Evolutionary conservation across 192 early-diverging fungal species (phyloP).

Genomic region (Chytriomyces sp.): DNA sequence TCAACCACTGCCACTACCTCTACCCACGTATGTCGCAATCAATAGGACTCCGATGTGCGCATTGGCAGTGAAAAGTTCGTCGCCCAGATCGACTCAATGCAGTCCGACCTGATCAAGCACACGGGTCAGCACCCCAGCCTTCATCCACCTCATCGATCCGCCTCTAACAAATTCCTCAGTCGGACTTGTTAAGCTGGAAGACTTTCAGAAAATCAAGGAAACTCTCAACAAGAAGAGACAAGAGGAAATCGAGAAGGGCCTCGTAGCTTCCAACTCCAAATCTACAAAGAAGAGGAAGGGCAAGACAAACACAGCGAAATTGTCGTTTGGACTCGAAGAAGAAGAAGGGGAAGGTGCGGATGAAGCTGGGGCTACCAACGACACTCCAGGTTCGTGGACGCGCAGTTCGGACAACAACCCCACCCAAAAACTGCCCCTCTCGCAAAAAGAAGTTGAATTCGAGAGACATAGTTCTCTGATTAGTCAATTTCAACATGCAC

Average conservation of each 20-base stretch:
- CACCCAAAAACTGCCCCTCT: too few species aligned
- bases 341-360: constrained; percentile 40
- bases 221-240: constrained; percentile 66
- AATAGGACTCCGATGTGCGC: constrained; percentile 66
- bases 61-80: constrained; percentile 80
- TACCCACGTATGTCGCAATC: too few species aligned
- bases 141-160: neutral
- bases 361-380: too few species aligned
- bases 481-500: too few species aligned
- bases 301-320: constrained; percentile 58
- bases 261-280: constrained; percentile 20
- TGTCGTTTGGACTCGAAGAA: constrained; percentile 71
- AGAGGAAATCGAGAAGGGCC: constrained; percentile 71
- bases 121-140: constrained; percentile 44
- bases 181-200: constrained; percentile 84
- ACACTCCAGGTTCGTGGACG: too few species aligned
- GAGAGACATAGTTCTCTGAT: too few species aligned
- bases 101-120: constrained; percentile 81
- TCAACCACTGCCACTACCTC: neutral
- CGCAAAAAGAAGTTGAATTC: too few species aligned
- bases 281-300: constrained; percentile 68
- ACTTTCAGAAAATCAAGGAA: constrained; percentile 84
- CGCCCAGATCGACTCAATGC: constrained; percentile 71
- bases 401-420: too few species aligned
- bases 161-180: too few species aligned